A percentile compares a stretch with the other conserved stretches of the same genome.
phyloP scores from a whole-genome alignment of 1,284 basidiomycete genomes.

The Neotropicomus parvogracilis region DNA sequence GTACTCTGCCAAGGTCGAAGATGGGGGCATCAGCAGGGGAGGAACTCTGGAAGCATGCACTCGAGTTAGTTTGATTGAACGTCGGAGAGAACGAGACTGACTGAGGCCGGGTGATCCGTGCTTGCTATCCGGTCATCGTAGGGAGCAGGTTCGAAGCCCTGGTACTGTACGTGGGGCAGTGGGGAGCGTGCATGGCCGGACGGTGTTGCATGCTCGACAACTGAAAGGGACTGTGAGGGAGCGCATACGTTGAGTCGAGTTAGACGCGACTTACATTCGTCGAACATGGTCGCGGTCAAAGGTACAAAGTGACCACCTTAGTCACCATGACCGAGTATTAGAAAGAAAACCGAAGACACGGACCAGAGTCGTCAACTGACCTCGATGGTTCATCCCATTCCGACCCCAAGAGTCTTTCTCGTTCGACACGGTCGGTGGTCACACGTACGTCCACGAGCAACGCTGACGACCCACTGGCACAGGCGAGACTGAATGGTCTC shows the following conservation, averaged over 20 bases:
- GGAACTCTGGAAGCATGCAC: slow-evolving; percentile 36
- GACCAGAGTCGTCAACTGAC: no score
- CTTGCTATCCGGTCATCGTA: slow-evolving; percentile 49
- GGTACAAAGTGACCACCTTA: no score
- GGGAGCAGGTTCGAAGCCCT: slow-evolving; percentile 80
- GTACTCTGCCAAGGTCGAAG: slow-evolving; percentile 83
- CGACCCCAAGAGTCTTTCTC: slow-evolving; percentile 72
- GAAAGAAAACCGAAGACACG: no score
- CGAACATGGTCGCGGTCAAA: slow-evolving; percentile 58
- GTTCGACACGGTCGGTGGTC: slow-evolving; percentile 64
- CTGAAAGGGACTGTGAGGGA: slow-evolving; percentile 38
- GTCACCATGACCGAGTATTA: no score
- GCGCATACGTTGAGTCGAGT: background rate
- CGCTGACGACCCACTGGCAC: slow-evolving; percentile 42
- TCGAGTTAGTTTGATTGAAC: slow-evolving; percentile 7
- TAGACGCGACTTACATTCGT: slow-evolving; percentile 65
- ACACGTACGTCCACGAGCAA: background rate
- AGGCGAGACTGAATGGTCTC: slow-evolving; percentile 95
- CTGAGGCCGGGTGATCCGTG: slow-evolving; percentile 33
- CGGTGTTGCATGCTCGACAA: slow-evolving; percentile 78
- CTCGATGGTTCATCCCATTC: no score
- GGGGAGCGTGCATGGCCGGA: slow-evolving; percentile 44
- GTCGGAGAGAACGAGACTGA: slow-evolving; percentile 32
- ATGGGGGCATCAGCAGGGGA: slow-evolving; percentile 51
- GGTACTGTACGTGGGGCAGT: slow-evolving; percentile 66